Base-by-base conservation (phyloP, 2,329 filamentous ascomycete species). In the Plectosphaerella plurivora region DNA sequence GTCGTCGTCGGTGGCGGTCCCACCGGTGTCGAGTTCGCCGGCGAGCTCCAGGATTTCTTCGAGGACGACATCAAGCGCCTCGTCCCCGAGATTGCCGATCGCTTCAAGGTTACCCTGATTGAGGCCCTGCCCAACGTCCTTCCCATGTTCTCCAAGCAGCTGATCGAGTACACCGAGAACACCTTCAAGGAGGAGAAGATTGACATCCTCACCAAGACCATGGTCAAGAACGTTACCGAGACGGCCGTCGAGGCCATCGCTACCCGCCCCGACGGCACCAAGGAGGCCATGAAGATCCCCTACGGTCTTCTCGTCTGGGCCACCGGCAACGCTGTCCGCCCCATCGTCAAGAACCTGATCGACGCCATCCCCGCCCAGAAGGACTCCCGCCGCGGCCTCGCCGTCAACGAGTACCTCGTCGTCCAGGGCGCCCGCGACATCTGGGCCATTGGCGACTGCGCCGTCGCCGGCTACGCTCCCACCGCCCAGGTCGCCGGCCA, bases 171-270 rank as follows among this genome's bases (percentile, higher is more conserved):
- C 81, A 99, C 94, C 62, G 94, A 99, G 77, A 93, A 92, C 73
- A 97, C 93, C 46, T 95, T 99, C 79, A 94, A 96, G 76, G 94
- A 99, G 78, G 94, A 99, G 75, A 92, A 91, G 68, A 99, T 99
- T 68, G 87, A 90, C 63, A 96, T 99, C 75, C 88, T 90, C 73
- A 96, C 94, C 63, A 97, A 97, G 84, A 97, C 94, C 60, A 95
- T 96, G 87, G 94, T 99, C 70, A 97, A 97, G 82, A 92, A 88
- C 57, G 94, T 99, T 55, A 96, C 91, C 33, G 87, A 94, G 64
- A 95, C 89, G 74, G 87, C 84, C 67, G 93, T 99, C 65, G 91
- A 97, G 76, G 94, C 93, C 59, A 90, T 96, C 71, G 83, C 85
- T 49, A 87, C 84, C 51, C 82, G 84, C 50, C 86, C 92, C 16